Evolutionary conservation across 2,329 filamentous ascomycete species (phyloP), one percentile per base, ranked within the genome.

Genomic region (Cadophora malorum): DNA sequence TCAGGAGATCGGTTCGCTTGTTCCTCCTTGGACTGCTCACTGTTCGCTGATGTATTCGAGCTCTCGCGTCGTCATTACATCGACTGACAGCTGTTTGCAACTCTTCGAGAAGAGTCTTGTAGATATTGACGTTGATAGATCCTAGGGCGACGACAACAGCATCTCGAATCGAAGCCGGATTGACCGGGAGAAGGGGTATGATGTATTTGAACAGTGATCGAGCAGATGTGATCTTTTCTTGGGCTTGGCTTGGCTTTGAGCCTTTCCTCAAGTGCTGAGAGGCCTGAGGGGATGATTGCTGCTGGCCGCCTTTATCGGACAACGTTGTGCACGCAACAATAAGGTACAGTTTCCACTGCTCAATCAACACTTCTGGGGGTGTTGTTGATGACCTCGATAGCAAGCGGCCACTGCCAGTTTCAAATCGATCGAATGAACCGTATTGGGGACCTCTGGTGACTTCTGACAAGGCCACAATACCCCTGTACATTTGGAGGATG

Each of bases 301-400:
- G 84, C 69, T 86, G 83, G 66, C 87, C 83, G 10, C 93, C 93
- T 10, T 93, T 87, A 72, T 96, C 96, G 47, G 92, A 94, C 66
- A 99, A 84, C 0, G 96, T 98, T 10, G 95, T 97, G 80, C 96
- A 99, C 10, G 95, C 96, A 81, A 99, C 97, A 65, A 97, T 94
- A 31, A 99, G 85, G 78, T 98, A 98, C 1, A 98, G 83, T 79
- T 97, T 98, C 95, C 95, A 99, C 78, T 99, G 96, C 79, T 98
- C 96, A 67, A 99, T 89, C 67, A 97, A 85, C 25, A 97, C 89
- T 74, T 97, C 94, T 0, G 94, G 92, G 21, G 94, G 91, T 0
- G 91, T 90, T 2, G 88, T 90, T 67, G 86, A 89, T 68, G 85
- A 86, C 76, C 88, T 83, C 72, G 82, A 72, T 10, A 76, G 70